phyloP scores from a whole-genome alignment of 352 stramenopile genomes.

The Globisporangium nunn region DNA sequence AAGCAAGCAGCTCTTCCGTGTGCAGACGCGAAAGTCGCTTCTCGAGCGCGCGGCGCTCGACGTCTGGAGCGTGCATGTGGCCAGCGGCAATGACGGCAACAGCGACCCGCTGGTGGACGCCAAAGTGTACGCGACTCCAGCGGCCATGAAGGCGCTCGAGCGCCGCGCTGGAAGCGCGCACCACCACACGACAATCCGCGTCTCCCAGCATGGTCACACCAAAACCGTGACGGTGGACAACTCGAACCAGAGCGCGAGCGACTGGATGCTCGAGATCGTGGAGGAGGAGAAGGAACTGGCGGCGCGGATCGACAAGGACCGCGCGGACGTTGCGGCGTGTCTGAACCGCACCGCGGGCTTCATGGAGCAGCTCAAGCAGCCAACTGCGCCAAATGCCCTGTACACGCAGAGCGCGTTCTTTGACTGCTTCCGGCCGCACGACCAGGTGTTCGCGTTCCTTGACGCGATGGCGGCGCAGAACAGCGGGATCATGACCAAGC shows the following conservation, averaged over 20 bases:
- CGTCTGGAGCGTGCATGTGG: slow-evolving; percentile 6
- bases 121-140: slow-evolving; percentile 8
- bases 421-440: slow-evolving; percentile 56
- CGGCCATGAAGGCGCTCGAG: slow-evolving; percentile 6
- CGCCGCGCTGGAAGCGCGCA: not conserved
- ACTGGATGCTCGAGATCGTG: slow-evolving; percentile 4
- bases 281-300: not conserved
- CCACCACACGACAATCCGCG: not conserved
- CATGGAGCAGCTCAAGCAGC: slow-evolving; percentile 19
- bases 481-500: slow-evolving; percentile 40
- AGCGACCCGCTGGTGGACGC: slow-evolving; percentile 5
- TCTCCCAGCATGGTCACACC: not conserved
- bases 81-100: not conserved
- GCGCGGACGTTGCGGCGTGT: slow-evolving; percentile 35
- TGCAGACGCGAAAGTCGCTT: slow-evolving; percentile 11
- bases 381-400: not conserved
- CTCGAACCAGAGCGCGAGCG: not conserved
- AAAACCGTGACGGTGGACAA: slow-evolving; percentile 2
- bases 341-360: slow-evolving; percentile 42
- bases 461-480: slow-evolving; percentile 38
- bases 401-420: slow-evolving; percentile 59
- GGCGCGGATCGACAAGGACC: slow-evolving; percentile 24
- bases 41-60: slow-evolving; percentile 9
- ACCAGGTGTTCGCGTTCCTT: slow-evolving; percentile 62
- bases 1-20: slow-evolving; percentile 4